Base-by-base conservation (phyloP, 495 filamentous ascomycete genomes). In the Acidiella bohemica region DNA sequence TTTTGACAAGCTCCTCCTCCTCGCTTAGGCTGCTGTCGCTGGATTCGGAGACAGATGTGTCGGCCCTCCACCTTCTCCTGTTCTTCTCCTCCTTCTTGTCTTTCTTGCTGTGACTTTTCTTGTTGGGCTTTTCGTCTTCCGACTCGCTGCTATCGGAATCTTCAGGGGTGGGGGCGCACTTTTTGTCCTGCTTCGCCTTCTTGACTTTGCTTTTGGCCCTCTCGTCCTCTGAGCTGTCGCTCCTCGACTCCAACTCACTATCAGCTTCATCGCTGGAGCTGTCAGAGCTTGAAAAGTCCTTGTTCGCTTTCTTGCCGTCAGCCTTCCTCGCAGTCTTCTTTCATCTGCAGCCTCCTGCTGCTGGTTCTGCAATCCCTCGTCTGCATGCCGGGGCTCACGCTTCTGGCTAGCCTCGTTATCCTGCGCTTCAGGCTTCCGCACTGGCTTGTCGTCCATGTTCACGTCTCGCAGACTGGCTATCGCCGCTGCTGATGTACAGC, bases 31-130 rank as follows among this genome's bases (percentile, higher is more conserved):
- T 12, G n/a, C 28, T 30, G n/a, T n/a, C 28, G 28, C 28, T 4
- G 25, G 17, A 20, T 4, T 29, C 29, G 13, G 17, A 14, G n/a
- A 14, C 25, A 27, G 25, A 27, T 27, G 25, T 27, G 7, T 27
- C n/a, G 17, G 31, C 9, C 26, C n/a, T 34, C 7, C 7, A 34
- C 31, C 16, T 34, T 7, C n/a, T 14, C 31, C 14, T 34, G 12
- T 27, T 39, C 11, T 6, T 37, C 39, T 44, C 31, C 20, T 26
- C 26, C 30, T 39, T 43, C 9, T 17, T n/a, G n/a, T n/a, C 18
- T 51, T 51, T 44, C 28, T 51, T 48, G 32, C 41, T 45, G n/a
- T n/a, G n/a, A n/a, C n/a, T n/a, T 9, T 31, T 9, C 28, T 31
- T 42, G 4, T 1, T n/a, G 12, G 32, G 31, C 24, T 24, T 23